These are phyloP conservation scores for Hordeum pubiflorum DNA, from an alignment of 202 grass and related monocot species.

Conservation along the genomic window DNA sequence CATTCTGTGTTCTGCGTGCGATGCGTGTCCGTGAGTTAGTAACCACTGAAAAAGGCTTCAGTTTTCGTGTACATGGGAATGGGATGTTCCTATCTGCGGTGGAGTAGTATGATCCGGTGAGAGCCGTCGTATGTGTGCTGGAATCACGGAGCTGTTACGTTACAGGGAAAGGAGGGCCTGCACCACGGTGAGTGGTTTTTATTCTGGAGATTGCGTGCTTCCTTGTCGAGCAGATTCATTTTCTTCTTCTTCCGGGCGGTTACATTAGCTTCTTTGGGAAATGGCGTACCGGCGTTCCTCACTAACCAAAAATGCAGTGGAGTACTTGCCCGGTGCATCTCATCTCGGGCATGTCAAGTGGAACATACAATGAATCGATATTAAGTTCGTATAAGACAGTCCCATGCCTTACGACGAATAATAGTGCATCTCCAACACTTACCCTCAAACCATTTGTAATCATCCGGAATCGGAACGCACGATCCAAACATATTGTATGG, in stretches of 20 bases:
- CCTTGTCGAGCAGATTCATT: background rate
- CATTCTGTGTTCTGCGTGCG: background rate
- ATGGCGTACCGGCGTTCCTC: background rate
- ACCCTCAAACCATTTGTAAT: too few relatives aligned
- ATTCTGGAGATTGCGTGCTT: background rate
- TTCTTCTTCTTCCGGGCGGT: background rate
- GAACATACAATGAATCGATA: too few relatives aligned
- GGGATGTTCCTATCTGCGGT: background rate
- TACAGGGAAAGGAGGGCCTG: background rate
- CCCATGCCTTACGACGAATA: too few relatives aligned
- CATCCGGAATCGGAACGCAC: too few relatives aligned
- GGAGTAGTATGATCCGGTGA: background rate
- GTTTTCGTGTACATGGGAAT: background rate
- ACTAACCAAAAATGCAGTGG: background rate
- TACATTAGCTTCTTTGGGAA: background rate
- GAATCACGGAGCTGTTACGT: background rate
- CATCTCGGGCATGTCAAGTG: background rate
- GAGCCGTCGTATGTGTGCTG: background rate
- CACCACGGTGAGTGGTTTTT: background rate
- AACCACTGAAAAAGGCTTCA: background rate
- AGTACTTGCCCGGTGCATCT: background rate
- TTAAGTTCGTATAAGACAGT: too few relatives aligned
- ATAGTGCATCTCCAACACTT: too few relatives aligned
- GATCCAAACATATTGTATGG: too few relatives aligned
- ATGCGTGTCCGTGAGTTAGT: background rate